Evolutionary conservation across 2,329 filamentous ascomycete genomes (phyloP), one percentile per base, ranked within the genome.

Genomic region (Penicillium paneum): DNA sequence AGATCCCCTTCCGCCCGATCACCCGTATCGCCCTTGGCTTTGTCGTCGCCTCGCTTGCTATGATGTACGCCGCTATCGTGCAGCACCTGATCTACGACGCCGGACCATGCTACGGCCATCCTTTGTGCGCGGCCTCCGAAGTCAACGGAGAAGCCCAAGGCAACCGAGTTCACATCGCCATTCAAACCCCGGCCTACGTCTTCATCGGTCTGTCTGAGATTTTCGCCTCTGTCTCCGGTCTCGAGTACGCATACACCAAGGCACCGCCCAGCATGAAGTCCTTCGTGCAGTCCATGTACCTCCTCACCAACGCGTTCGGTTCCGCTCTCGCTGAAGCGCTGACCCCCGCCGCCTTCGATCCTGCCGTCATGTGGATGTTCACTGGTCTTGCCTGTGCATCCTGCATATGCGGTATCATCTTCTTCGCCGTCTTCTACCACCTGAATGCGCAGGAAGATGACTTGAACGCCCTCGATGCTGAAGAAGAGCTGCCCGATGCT

Each of bases 241-340:
- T 88, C 11, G 87, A 90, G 68, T 89, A 90, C 61, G 87, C 86
- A 17, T 90, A 85, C 72, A 88, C 85, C 65, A 89, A 90, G 71
- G 87, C 87, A 0, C 87, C 87, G 2, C 80, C 81, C 39, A 83
- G 79, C 67, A 88, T 90, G 85, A 83, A 85, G 68, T 83, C 81
- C 0, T 83, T 82, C 13, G 80, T 85, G 28, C 77, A 82, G 64
- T 78, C 82, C 0, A 73, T 85, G 55, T 82, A 78, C 62, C 72
- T 85, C 8, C 77, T 85, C 58, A 84, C 81, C 60, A 83, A 79
- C 52, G 83, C 83, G 0, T 75, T 86, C 57, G 81, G 80, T 4
- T 78, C 78, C 35, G 82, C 82, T 2, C 72, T 90, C 21, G 83
- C 81, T 2, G 82, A 86, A 61, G 81, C 85, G 2, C 73, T 89